Percentiles rank a stretch among this genome's conserved stretches.
Evolutionary conservation across 345 rosid genomes (phyloP).

Genomic region (Citrus trifoliata): DNA sequence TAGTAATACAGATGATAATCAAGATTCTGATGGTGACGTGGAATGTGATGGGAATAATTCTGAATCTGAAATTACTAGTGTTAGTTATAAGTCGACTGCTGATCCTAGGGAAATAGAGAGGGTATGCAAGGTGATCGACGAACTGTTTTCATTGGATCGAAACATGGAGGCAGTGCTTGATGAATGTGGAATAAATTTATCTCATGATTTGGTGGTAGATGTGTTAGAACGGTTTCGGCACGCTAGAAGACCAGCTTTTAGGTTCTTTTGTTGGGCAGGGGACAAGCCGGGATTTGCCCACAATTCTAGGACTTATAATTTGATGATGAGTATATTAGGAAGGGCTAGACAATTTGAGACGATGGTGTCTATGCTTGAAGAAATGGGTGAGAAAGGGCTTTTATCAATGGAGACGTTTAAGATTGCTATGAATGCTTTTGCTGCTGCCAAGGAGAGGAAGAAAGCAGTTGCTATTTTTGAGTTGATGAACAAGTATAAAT

Average conservation of each 20-base stretch:
- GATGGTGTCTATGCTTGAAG: conserved; percentile 81
- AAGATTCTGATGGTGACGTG: conserved; percentile 23
- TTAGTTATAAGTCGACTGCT: conserved; percentile 17
- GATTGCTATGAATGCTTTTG: conserved; percentile 75
- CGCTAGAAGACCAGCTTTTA: conserved; percentile 84
- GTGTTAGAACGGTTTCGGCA: conserved; percentile 64
- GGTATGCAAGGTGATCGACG: conserved; percentile 86
- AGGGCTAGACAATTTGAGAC: conserved; percentile 84
- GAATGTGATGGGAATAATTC: conserved; percentile 21
- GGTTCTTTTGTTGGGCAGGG: conserved; percentile 88
- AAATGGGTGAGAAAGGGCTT: conserved; percentile 67
- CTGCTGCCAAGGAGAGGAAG: conserved; percentile 88
- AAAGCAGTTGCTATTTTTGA: conserved; percentile 85
- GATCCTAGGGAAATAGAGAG: conserved; percentile 57
- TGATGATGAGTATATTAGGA: conserved; percentile 72
- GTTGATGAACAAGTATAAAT: conserved; percentile 84
- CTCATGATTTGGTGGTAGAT: conserved; percentile 55
- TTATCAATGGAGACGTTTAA: conserved; percentile 70
- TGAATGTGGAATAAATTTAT: conserved; percentile 51
- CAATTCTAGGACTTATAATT: conserved; percentile 71
- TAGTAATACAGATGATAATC: conserved; percentile 18
- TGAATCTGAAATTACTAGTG: conserved; percentile 8
- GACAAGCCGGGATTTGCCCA: conserved; percentile 52
- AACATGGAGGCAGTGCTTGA: conserved; percentile 94
- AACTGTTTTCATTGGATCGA: conserved; percentile 71